phyloP scores from a whole-genome alignment of 2,329 filamentous ascomycete species.

The Dactylella cylindrospora region DNA sequence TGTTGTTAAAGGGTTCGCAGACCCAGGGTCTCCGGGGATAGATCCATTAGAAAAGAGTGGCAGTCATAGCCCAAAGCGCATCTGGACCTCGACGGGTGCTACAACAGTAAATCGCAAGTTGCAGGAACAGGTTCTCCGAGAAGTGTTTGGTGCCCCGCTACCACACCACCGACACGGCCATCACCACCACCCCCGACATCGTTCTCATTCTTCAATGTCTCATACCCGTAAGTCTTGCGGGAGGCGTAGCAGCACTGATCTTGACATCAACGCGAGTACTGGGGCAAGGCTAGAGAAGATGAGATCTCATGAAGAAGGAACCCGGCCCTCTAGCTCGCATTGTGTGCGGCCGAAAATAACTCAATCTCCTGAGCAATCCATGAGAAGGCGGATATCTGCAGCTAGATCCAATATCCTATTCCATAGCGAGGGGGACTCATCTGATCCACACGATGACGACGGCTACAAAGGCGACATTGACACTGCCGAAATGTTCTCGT shows the following conservation, averaged over 20 bases:
- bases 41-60: slow-evolving; percentile 10
- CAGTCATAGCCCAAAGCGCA: slow-evolving; percentile 42
- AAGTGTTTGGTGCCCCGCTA: slow-evolving; percentile 66
- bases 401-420: background rate
- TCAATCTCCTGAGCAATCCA: background rate
- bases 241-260: slow-evolving; percentile 46
- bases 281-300: slow-evolving; percentile 15
- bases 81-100: slow-evolving; percentile 59
- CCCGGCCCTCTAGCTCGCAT: slow-evolving; percentile 1
- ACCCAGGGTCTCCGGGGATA: slow-evolving; percentile 19
- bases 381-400: slow-evolving; percentile 6
- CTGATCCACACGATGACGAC: slow-evolving; percentile 27
- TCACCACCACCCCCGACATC: slow-evolving; percentile 54
- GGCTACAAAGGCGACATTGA: slow-evolving; percentile 43
- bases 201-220: slow-evolving; percentile 56
- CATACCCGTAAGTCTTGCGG: slow-evolving; percentile 17
- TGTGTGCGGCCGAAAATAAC: background rate
- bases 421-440: slow-evolving; percentile 3
- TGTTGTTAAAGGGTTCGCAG: slow-evolving; percentile 17
- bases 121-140: slow-evolving; percentile 67
- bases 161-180: slow-evolving; percentile 63
- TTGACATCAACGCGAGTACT: slow-evolving; percentile 26
- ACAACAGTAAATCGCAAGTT: slow-evolving; percentile 67
- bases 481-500: slow-evolving; percentile 34
- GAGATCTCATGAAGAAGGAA: slow-evolving; percentile 7